Base-by-base conservation (phyloP, 192 early-diverging fungal species). In the Coemansia sp. region DNA sequence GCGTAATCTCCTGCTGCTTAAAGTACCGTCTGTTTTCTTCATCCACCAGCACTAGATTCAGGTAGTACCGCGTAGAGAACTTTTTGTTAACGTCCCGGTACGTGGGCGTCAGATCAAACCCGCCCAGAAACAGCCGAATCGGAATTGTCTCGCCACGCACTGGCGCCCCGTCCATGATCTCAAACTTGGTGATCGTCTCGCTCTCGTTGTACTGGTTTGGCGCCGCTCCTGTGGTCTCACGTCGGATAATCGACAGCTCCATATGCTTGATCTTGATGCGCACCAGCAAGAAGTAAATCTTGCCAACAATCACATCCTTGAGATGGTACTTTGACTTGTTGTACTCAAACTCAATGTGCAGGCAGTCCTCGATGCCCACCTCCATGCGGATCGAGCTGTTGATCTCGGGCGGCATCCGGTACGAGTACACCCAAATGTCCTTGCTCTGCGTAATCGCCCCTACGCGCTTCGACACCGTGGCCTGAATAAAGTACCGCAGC, bases 341-440 rank as follows among this genome's bases (percentile, higher is more conserved):
- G 81, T 98, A 98, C 84, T 99, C 97, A 56, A 99, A 99, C 69
- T 99, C 97, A 71, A 99, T 99, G 65, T 99, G 97, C 57, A 99
- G 75, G 65, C 94, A 96, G 70, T 98, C 97, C 67, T 99, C 97
- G 64, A 99, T 99, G 19, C 97, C 97, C 49, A 99, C 96, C 70
- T 99, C 97, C 97, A 99, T 99, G 75, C 97, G 96, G 77, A 99
- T 97, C 1, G 93, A 91, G 74, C 89, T 90, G 83, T 97, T 96
- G 49, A 89, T 83, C 44, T 82, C 72, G 11, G 93, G 86, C 11
- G 94, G 94, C 86, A 95, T 89, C 46, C 87, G 86, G 76, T 98
- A 99, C 21, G 91, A 94, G 65, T 98, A 91, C n/a, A 99, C 97
- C 94, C 96, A 99, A 22, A 99, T 84, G 72, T 99, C 97, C 78